Conservation (phyloP, 192 early-diverging fungal genomes). For the Coemansia sp. region DNA sequence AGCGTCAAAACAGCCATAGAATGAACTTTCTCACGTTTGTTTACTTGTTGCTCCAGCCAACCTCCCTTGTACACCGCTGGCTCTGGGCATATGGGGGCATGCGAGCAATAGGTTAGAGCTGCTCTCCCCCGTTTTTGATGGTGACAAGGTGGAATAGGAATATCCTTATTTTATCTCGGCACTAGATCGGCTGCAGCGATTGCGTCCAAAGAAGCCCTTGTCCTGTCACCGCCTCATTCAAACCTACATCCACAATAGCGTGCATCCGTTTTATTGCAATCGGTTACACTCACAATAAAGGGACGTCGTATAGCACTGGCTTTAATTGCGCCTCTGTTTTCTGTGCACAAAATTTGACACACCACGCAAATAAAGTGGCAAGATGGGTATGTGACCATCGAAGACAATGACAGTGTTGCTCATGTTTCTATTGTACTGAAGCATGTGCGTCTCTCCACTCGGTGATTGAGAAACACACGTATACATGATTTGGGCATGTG, state of each 20-base stretch:
- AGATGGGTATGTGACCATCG: not conserved
- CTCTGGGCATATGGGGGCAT: too few relatives aligned
- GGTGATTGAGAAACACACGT: conserved; percentile 23
- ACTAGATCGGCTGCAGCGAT: not conserved
- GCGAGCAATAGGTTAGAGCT: not conserved
- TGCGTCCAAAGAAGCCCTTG: not conserved
- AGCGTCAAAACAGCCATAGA: not conserved
- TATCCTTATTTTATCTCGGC: not conserved
- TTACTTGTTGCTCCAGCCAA: not conserved
- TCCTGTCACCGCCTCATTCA: not conserved
- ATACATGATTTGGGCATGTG: conserved; percentile 13
- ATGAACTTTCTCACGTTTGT: not conserved
- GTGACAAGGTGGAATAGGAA: not conserved
- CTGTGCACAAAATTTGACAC: too few relatives aligned
- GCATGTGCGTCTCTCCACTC: conserved; percentile 12
- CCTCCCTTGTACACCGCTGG: not conserved
- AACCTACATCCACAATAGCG: not conserved
- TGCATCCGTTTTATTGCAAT: not conserved
- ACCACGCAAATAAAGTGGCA: not conserved
- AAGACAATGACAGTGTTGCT: not conserved
- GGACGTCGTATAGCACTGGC: not conserved
- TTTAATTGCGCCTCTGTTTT: not conserved
- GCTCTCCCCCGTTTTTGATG: not conserved
- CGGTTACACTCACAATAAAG: not conserved
- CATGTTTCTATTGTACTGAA: not conserved